A percentile compares a stretch with the other conserved stretches of the same genome.
These are phyloP conservation scores for Boletus speciosus DNA, from an alignment of 768 basidiomycete genomes.

Conservation along the genomic window DNA sequence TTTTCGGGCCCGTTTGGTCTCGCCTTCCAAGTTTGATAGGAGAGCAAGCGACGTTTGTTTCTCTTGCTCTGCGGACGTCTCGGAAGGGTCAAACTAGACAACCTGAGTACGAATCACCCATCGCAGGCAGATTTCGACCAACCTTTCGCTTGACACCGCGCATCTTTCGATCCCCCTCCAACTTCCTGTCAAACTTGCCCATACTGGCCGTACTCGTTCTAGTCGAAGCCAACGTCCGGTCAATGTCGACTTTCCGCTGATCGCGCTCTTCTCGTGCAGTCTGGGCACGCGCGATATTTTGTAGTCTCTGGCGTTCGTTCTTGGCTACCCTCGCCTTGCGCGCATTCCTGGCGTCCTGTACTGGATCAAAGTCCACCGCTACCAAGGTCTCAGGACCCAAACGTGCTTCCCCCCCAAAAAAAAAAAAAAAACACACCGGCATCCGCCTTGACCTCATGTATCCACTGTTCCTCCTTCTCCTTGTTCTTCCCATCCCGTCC, in stretches of 20 bases:
- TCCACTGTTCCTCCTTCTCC: slow-evolving; percentile 83
- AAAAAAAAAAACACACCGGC: slow-evolving; percentile 57
- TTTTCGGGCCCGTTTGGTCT: slow-evolving; percentile 50
- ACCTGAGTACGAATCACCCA: background rate
- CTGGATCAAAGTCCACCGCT: slow-evolving; percentile 83
- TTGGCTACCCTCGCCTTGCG: slow-evolving; percentile 81
- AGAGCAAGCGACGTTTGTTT: slow-evolving; percentile 70
- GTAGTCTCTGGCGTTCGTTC: slow-evolving; percentile 73
- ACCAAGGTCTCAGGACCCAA: background rate
- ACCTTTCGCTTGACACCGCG: slow-evolving; percentile 93
- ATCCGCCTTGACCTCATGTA: slow-evolving; percentile 83
- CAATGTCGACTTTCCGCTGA: slow-evolving; percentile 69
- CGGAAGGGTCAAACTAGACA: slow-evolving; percentile 79
- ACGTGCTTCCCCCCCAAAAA: background rate
- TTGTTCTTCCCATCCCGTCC: slow-evolving; percentile 88
- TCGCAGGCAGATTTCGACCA: background rate
- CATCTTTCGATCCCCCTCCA: slow-evolving; percentile 89
- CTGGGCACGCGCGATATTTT: slow-evolving; percentile 65
- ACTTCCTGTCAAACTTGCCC: slow-evolving; percentile 87
- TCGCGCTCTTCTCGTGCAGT: slow-evolving; percentile 35
- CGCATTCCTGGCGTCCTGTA: slow-evolving; percentile 66
- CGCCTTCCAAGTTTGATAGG: slow-evolving; percentile 73
- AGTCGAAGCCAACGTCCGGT: slow-evolving; percentile 70
- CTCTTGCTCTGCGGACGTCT: slow-evolving; percentile 61
- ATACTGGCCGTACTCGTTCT: slow-evolving; percentile 89